A percentile compares a stretch with the other conserved stretches of the same genome.
These are phyloP conservation scores for Madurella fahalii DNA, from an alignment of 2,329 filamentous ascomycete species.

Conservation along the genomic window DNA sequence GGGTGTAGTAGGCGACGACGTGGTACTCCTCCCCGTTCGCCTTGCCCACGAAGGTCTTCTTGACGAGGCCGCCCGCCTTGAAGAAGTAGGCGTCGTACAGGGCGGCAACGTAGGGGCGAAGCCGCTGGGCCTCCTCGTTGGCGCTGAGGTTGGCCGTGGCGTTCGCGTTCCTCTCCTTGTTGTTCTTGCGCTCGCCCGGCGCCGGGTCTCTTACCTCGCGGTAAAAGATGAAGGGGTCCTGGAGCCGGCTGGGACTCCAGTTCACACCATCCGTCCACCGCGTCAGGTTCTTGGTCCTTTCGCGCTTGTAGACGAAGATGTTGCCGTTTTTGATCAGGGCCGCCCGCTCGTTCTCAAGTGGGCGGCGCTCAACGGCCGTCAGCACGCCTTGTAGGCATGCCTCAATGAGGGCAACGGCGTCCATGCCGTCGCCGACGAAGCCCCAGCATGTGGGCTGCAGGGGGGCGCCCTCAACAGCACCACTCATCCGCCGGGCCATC, in stretches of 20 bases:
- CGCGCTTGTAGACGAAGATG: slow-evolving; percentile 74
- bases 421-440: slow-evolving; percentile 63
- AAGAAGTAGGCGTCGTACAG: slow-evolving; percentile 88
- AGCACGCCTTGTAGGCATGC: slow-evolving; percentile 67
- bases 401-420: slow-evolving; percentile 78
- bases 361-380: slow-evolving; percentile 73
- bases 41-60: slow-evolving; percentile 86
- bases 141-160: slow-evolving; percentile 31
- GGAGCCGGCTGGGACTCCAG: slow-evolving; percentile 85
- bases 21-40: slow-evolving; percentile 74
- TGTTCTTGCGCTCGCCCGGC: not conserved
- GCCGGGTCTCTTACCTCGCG: slow-evolving; percentile 68
- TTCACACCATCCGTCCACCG: slow-evolving; percentile 89
- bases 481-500: slow-evolving; percentile 24
- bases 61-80: slow-evolving; percentile 76
- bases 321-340: slow-evolving; percentile 78
- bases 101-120: slow-evolving; percentile 60
- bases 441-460: slow-evolving; percentile 65
- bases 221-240: slow-evolving; percentile 82
- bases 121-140: slow-evolving; percentile 23
- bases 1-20: slow-evolving; percentile 82
- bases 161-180: not conserved
- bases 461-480: slow-evolving; percentile 24
- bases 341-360: slow-evolving; percentile 77
- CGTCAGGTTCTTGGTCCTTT: slow-evolving; percentile 82